These are phyloP conservation scores for Pichia sp. DNA, from an alignment of 1,139 yeast genomes.

Conservation along the genomic window DNA sequence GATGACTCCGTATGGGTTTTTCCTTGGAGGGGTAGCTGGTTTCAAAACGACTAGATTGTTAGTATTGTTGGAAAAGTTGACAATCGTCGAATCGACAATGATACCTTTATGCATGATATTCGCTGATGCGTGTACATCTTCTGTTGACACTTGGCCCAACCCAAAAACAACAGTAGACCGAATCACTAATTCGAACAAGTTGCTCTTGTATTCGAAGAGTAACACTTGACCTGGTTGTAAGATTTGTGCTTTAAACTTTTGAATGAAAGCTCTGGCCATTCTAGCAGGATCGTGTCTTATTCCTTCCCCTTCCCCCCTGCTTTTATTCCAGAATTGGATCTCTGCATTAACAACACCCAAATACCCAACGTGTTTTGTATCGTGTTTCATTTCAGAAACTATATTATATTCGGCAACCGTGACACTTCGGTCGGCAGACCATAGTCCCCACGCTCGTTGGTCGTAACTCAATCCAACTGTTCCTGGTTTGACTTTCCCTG, in stretches of 20 bases:
- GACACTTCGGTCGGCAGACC: constrained; percentile 73
- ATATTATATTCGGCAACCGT: constrained; percentile 64
- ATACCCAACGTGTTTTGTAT: constrained; percentile 56
- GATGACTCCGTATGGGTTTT: constrained; percentile 76
- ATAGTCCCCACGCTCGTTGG: constrained; percentile 88
- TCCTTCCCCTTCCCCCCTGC: constrained; percentile 53
- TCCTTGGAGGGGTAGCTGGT: constrained; percentile 61
- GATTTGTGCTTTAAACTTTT: constrained; percentile 71
- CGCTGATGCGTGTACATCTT: constrained; percentile 38
- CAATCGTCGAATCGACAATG: constrained; percentile 70
- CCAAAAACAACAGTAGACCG: constrained; percentile 78
- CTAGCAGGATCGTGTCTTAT: constrained; percentile 81
- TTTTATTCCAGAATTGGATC: constrained; percentile 70
- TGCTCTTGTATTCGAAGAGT: constrained; percentile 79
- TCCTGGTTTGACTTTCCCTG: constrained; percentile 59
- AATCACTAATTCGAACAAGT: constrained; percentile 63
- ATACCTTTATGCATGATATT: constrained; percentile 68
- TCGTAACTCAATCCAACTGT: constrained; percentile 81
- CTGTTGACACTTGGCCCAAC: constrained; percentile 47
- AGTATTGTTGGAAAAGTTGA: constrained; percentile 73
- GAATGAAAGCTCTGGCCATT: constrained; percentile 60
- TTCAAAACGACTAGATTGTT: constrained; percentile 70
- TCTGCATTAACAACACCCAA: constrained; percentile 77
- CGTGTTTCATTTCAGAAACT: constrained; percentile 36
- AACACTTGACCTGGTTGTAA: constrained; percentile 86